Conservation (phyloP, 495 filamentous ascomycete species). For the Entonaema liquescens region DNA sequence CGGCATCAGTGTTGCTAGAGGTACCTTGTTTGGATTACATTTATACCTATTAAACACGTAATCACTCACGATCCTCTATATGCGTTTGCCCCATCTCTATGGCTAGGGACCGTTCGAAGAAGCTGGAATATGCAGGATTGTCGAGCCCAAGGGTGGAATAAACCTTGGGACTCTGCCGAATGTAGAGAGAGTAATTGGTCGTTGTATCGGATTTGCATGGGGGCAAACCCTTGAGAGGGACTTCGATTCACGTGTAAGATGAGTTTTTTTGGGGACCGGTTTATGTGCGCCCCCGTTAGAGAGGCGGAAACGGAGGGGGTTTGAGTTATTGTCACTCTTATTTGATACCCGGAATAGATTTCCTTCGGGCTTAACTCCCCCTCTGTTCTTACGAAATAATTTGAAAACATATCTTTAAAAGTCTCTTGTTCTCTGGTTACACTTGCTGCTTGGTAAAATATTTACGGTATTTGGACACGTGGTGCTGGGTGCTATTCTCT, state of each 20-base stretch:
- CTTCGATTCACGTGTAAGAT: slow-evolving; percentile 12
- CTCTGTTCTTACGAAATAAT: slow-evolving; percentile 25
- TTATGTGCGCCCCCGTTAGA: slow-evolving; percentile 2
- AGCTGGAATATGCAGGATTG: slow-evolving; percentile 8
- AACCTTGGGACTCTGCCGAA: slow-evolving; percentile 20
- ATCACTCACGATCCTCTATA: slow-evolving; percentile 10
- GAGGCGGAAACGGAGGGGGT: slow-evolving; percentile 16
- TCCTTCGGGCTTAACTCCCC: slow-evolving; percentile 38
- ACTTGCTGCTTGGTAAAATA: background rate
- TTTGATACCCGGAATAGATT: slow-evolving; percentile 52
- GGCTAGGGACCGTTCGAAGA: background rate
- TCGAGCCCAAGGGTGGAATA: slow-evolving; percentile 25
- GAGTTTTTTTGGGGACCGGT: slow-evolving; percentile 2
- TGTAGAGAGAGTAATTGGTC: slow-evolving; percentile 7
- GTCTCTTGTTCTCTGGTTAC: background rate
- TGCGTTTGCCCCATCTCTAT: slow-evolving; percentile 17
- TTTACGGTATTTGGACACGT: background rate
- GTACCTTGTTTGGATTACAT: slow-evolving; percentile 11
- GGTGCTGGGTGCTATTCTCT: too few relatives aligned
- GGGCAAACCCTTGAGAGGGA: slow-evolving; percentile 13
- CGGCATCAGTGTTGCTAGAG: background rate
- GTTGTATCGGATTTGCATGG: slow-evolving; percentile 30
- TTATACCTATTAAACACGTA: slow-evolving; percentile 13
- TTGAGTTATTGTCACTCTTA: slow-evolving; percentile 34
- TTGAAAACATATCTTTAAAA: slow-evolving; percentile 7